Conservation (phyloP, 192 early-diverging fungal genomes). For the Jimgerdemannia lactiflua region DNA sequence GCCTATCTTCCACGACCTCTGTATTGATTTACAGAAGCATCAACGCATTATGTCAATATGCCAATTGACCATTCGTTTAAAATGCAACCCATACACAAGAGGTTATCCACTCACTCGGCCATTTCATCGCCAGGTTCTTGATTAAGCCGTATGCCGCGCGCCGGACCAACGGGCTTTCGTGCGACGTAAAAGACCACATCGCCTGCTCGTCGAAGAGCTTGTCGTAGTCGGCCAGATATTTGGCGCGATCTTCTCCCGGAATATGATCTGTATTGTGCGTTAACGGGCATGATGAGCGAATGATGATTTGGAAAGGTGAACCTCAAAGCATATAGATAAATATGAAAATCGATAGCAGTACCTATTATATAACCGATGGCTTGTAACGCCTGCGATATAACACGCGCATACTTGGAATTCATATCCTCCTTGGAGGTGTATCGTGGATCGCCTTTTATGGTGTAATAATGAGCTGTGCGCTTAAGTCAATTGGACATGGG, state of each 20-base stretch:
- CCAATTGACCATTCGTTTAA: no score
- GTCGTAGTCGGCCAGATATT: constrained; percentile 31
- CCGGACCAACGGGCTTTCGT: constrained; percentile 50
- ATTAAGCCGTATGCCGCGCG: constrained; percentile 59
- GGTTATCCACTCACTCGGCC: constrained; percentile 28
- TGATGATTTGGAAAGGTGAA: not conserved
- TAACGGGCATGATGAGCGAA: not conserved
- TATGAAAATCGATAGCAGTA: constrained; percentile 4
- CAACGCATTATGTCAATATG: no score
- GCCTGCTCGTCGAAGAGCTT: constrained; percentile 46
- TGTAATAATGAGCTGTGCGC: no score
- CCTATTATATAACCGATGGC: constrained; percentile 52
- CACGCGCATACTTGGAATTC: constrained; percentile 63
- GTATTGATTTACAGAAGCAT: no score
- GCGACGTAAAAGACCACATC: constrained; percentile 50
- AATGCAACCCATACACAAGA: no score
- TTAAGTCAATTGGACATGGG: no score
- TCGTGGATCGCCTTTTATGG: constrained; percentile 65
- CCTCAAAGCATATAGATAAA: not conserved
- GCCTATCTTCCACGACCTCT: no score
- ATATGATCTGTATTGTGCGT: constrained; percentile 1
- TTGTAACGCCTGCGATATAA: constrained; percentile 59
- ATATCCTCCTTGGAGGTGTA: constrained; percentile 76
- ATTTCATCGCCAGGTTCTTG: constrained; percentile 41
- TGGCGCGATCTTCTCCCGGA: constrained; percentile 17